Conservation (phyloP, 257 asterid species). For the Solanum habrochaites region DNA sequence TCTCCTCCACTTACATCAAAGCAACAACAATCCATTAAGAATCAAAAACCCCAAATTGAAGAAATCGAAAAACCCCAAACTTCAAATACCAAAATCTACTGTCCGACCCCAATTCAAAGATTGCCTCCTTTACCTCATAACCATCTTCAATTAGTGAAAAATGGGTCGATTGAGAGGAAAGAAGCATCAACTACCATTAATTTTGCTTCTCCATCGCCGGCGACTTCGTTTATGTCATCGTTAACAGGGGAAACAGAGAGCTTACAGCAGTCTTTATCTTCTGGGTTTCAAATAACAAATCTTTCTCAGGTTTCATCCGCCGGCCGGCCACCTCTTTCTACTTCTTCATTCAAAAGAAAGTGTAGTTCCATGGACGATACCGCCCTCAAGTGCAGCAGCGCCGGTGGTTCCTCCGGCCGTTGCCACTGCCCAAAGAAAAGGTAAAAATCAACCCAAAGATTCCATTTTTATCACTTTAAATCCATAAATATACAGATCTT, state of each 20-base stretch:
- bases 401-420: constrained; percentile 47
- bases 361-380: constrained; percentile 47
- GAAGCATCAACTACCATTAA: constrained; percentile 65
- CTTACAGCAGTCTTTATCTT: constrained; percentile 51
- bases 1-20: constrained; percentile 1
- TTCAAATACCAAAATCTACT: constrained; percentile 24
- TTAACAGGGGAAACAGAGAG: constrained; percentile 72
- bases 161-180: constrained; percentile 36
- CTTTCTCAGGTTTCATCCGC: constrained; percentile 59
- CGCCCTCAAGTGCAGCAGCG: constrained; percentile 36
- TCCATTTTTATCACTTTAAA: not conserved
- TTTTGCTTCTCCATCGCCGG: constrained; percentile 28
- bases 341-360: constrained; percentile 59
- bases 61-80: constrained; percentile 11
- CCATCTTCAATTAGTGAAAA: constrained; percentile 36
- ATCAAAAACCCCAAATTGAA: constrained; percentile 8
- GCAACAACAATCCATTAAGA: constrained; percentile 1
- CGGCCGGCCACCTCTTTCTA: constrained; percentile 46
- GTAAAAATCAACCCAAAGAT: constrained; percentile 12
- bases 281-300: constrained; percentile 79
- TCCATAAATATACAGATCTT: not conserved
- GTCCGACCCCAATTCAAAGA: constrained; percentile 57
- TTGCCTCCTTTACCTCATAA: constrained; percentile 73
- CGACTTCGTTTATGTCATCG: constrained; percentile 49
- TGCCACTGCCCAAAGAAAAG: constrained; percentile 81